Evolutionary conservation across 495 filamentous ascomycete genomes (phyloP).

Genomic region (Hypoxylon cercidicola): DNA sequence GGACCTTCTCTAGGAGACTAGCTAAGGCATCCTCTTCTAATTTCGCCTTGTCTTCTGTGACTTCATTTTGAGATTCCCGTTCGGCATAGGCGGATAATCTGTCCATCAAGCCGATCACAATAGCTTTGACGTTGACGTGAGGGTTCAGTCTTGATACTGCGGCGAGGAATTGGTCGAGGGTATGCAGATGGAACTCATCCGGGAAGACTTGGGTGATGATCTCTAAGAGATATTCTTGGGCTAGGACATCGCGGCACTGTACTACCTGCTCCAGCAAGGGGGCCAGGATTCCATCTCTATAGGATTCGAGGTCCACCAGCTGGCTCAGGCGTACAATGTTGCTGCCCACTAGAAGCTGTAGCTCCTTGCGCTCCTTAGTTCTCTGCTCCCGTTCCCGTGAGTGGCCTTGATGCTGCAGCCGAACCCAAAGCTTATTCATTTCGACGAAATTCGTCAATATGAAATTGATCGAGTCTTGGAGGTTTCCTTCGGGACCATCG

Average conservation of each 20-base stretch:
- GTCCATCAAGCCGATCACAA: slow-evolving; percentile 98
- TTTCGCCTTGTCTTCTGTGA: slow-evolving; percentile 74
- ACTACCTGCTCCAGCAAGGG: slow-evolving; percentile 96
- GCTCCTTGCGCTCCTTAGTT: slow-evolving; percentile 92
- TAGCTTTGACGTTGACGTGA: slow-evolving; percentile 96
- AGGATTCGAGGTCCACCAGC: slow-evolving; percentile 90
- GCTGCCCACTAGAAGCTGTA: slow-evolving; percentile 94
- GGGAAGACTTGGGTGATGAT: slow-evolving; percentile 99
- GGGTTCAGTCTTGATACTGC: slow-evolving; percentile 92
- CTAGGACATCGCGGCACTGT: slow-evolving; percentile 94
- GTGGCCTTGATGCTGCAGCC: slow-evolving; percentile 95
- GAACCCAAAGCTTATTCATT: slow-evolving; percentile 99
- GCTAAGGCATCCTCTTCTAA: slow-evolving; percentile 85
- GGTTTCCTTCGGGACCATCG: slow-evolving; percentile 95
- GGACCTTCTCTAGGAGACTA: slow-evolving; percentile 78
- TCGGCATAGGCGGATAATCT: slow-evolving; percentile 91
- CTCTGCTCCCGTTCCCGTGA: slow-evolving; percentile 92
- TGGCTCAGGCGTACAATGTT: slow-evolving; percentile 96
- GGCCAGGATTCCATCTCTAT: slow-evolving; percentile 89
- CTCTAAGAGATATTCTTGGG: slow-evolving; percentile 96
- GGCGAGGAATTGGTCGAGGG: slow-evolving; percentile 90
- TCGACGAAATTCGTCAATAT: slow-evolving; percentile 98
- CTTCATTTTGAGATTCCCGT: slow-evolving; percentile 80
- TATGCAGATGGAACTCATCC: slow-evolving; percentile 97
- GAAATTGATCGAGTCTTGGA: slow-evolving; percentile 97